Evolutionary conservation across 345 rosid species (phyloP), one percentile per base, ranked within the genome.

Genomic region (Schrenkiella parvula): DNA sequence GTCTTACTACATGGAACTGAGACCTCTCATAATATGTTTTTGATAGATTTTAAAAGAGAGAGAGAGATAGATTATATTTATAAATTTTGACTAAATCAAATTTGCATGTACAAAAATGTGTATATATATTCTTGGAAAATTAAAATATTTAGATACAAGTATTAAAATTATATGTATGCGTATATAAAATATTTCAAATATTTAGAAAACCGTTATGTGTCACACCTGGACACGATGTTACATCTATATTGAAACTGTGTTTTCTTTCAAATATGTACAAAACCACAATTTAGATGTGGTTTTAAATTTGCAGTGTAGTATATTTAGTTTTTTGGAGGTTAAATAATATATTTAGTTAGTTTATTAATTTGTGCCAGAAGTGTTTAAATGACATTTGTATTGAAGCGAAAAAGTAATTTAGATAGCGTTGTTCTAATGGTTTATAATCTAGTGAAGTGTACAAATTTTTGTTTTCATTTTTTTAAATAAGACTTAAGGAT

Each of bases 1-100:
- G 85, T 86, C 87, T 73, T 73, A 50, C 54, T 66, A 56, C 22
- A 73, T 61, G 70, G 54, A 44, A 28, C n/a, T 14, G 38, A 72
- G 58, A 53, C 63, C 35, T 69, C 81, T 69, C 79, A 41, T 37
- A 15, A 18, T 39, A 8, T 17, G 8, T n/a, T 17, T 43, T 14
- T 21, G 2, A 17, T 22, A 5, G 21, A 34, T 22, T 47, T 26
- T 11, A 72, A 55, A 58, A 56, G 57, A 66, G 58, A 46, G 47
- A 39, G 10, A 46, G 51, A 46, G 25, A n/a, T n/a, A n/a, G n/a
- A n/a, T n/a, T 29, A 35, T 53, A 23, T n/a, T 43, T 29, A 9
- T 31, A 12, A 35, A 8, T 23, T 60, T 54, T 25, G 12, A 38
- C 8, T 15, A 11, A 7, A 13, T 53, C 23, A 35, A 35, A 41